A percentile compares a stretch with the other conserved stretches of the same genome.
These are phyloP conservation scores for Pachyrhizus erosus DNA, from an alignment of 306 rosid species.

Conservation along the genomic window DNA sequence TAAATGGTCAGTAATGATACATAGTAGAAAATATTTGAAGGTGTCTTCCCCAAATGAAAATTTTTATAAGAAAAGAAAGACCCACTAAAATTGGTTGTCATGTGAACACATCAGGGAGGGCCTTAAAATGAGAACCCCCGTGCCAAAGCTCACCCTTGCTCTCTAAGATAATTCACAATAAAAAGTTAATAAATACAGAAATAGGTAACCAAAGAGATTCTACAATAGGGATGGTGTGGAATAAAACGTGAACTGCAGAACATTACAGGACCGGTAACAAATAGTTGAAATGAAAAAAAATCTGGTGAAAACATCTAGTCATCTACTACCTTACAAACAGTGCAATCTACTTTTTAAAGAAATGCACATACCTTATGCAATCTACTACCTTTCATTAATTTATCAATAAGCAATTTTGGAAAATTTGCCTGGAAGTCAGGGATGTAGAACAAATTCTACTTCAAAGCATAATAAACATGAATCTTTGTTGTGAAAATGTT, in stretches of 20 bases:
- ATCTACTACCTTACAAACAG: conserved; percentile 9
- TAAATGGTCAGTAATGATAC: conserved; percentile 12
- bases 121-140: not conserved
- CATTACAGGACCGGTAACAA: conserved; percentile 14
- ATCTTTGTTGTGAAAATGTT: conserved; percentile 7
- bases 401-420: conserved; percentile 5
- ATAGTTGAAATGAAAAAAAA: conserved; percentile 27
- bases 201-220: not conserved
- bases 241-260: conserved; percentile 2
- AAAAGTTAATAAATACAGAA: not conserved
- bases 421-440: conserved; percentile 16
- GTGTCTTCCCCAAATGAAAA: conserved; percentile 2
- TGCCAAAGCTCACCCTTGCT: not conserved
- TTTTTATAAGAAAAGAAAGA: not conserved
- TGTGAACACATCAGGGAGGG: not conserved
- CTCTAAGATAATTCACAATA: not conserved
- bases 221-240: not conserved
- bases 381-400: conserved; percentile 24
- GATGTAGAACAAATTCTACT: conserved; percentile 10
- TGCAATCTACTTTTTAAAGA: conserved; percentile 16
- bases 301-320: conserved; percentile 9
- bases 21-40: conserved; percentile 4
- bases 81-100: not conserved
- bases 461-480: not conserved
- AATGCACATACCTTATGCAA: conserved; percentile 13